Base-by-base conservation (phyloP, 2,329 filamentous ascomycete species). In the Alternaria arborescens region DNA sequence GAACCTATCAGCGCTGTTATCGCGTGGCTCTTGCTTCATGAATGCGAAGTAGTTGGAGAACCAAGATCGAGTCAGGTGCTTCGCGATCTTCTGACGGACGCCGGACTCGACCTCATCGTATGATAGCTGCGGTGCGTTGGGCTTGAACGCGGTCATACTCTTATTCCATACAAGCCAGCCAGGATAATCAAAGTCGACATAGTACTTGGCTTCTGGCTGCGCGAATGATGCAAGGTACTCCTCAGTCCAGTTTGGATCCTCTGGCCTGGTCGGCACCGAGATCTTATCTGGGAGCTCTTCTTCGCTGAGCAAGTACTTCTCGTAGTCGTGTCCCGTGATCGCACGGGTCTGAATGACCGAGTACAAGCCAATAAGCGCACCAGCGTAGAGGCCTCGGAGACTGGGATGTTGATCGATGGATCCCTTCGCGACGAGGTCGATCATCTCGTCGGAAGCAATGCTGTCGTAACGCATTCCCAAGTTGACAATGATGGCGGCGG, bases 81-180 rank as follows among this genome's bases (percentile, higher is more conserved):
- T 85, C 48, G 94, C 95, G 72, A 99, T 95, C 72, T 92, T 91
- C 55, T 86, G 85, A 41, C 94, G 89, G 7, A 91, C 88, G 2
- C 84, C 84, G 69, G 81, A 88, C 78, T 99, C 95, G 0, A 92
- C 82, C 14, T 92, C 89, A 71, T 99, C 95, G 71, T 95, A 99
- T 44, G 87, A 78, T 82, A 97, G 72, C 78, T 89, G 79, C 76
- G 82, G 82, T 28, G 93, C 88, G 53, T 91, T 89, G 3, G 91
- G 88, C 62, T 88, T 88, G 77, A 90, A 93, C 0, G 90, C 95
- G 14, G 88, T 89, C 83, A 98, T 94, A 32, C 86, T 88, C 78
- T 95, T 92, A 53, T 91, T 91, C 95, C 95, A 99, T 0, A 97
- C 93, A 18, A 99, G 85, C 96, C 96, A 99, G 32, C 95, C 95